Evolutionary conservation across 2,329 filamentous ascomycete species (phyloP), one percentile per base, ranked within the genome.

Genomic region (Coniochaeta sp.): DNA sequence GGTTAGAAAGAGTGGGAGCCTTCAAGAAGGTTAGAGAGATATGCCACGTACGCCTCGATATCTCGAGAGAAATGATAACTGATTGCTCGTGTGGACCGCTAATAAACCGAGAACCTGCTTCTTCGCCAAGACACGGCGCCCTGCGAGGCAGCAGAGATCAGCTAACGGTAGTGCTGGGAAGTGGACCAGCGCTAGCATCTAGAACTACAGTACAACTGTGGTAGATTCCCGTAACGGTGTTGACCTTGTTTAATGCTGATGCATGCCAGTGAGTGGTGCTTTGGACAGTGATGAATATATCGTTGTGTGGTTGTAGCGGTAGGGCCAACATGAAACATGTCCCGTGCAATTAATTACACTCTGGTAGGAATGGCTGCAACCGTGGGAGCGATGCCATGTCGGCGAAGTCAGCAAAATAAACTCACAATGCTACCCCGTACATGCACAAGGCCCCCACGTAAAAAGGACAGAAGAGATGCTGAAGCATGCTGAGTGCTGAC

Each of bases 111-210:
- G 18, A 40, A 40, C 35, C 35, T 40, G 35, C 18, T 40, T 40
- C 4, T 4, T 40, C n/a, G 35, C 38, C 38, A 42, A 42, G 38
- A 8, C 6, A 18, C 38, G n/a, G 20, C 20, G 38, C 18, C 33
- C 38, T 42, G 38, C 38, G 13, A 42, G n/a, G n/a, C n/a, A n/a
- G n/a, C n/a, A n/a, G n/a, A n/a, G 38, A 42, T 42, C 38, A 42
- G 38, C 20, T 42, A 3, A 14, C 22, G 38, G 18, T 42, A 42
- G 20, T 16, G 33, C 33, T 38, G 33, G 8, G 18, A 22, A 38
- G 38, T n/a, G 38, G 38, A 26, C 22, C 14, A n/a, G 38, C 38
- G 38, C 38, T 42, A 42, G 38, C 20, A 24, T 42, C 38, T 12
- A 7, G n/a, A 30, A 30, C 6, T 30, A 6, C 12, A 30, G 27